Evolutionary conservation across 257 asterid genomes (phyloP), one percentile per base, ranked within the genome.

Genomic region (Parsonsia alboflavescens): DNA sequence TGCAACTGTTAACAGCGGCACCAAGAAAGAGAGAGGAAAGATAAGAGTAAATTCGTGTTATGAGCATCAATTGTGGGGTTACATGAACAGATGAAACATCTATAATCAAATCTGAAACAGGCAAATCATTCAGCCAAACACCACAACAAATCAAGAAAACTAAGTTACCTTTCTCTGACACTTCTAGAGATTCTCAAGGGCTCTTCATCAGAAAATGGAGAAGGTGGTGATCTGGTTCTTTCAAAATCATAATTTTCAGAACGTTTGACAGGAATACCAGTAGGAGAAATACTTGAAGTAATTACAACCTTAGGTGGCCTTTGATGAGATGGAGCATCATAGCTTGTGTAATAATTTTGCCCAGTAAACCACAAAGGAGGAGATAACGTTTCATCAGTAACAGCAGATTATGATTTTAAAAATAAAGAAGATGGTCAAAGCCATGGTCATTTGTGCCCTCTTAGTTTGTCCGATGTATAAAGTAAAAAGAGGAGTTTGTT

Each of bases 261-360:
- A 77, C 61, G 53, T 67, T 74, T 74, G 36, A 80, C 70, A 33
- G 82, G 84, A 75, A 53, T 12, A 52, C 71, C 80, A 67, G 70
- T 72, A 53, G 80, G 48, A 63, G 81, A 26, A 66, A 74, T 77
- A 44, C 77, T 78, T 68, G 88, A 67, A 63, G 79, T 61, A 77
- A 50, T 71, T 75, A 73, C 74, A 70, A 78, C 30, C 21, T 71
- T 70, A 28, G 88, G 78, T 72, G 86, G 82, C 49, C 85, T 79
- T 81, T 79, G 88, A 76, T 83, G 66, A 50, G 75, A 56, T 69
- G 70, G 88, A 80, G 83, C 73, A 79, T 78, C 84, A 77, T 79
- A 74, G 73, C 82, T 84, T 57, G 72, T 77, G 76, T 80, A 36
- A 39, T 76, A 52, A 45, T 80, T 79, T 61, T 76, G 82, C 65